These are phyloP conservation scores for Luvunga scandens DNA, from an alignment of 345 rosid genomes.

Conservation along the genomic window DNA sequence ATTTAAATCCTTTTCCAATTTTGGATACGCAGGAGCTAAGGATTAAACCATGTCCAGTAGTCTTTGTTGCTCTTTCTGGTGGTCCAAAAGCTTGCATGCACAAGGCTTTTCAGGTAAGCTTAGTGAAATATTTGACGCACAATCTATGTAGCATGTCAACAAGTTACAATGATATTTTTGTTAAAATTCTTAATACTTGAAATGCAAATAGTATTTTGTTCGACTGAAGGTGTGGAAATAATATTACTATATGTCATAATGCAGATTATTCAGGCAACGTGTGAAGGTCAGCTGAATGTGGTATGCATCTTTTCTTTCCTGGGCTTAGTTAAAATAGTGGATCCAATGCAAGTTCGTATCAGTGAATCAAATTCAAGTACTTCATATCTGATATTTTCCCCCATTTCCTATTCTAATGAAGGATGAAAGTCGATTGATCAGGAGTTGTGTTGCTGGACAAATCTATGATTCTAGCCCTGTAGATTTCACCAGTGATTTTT, in stretches of 20 bases:
- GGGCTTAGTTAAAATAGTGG: neutral
- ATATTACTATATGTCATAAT: constrained; percentile 13
- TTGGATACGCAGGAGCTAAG: constrained; percentile 50
- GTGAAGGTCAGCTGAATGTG: constrained; percentile 59
- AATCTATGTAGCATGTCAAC: neutral
- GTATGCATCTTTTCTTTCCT: constrained; percentile 31
- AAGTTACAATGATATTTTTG: neutral
- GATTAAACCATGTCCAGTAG: constrained; percentile 65
- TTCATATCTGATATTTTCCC: constrained; percentile 2
- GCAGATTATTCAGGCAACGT: constrained; percentile 58
- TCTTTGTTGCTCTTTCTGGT: constrained; percentile 80
- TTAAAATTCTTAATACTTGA: neutral
- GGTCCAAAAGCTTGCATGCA: constrained; percentile 90
- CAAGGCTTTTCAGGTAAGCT: constrained; percentile 73
- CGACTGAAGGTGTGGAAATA: neutral
- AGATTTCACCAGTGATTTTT: constrained; percentile 83
- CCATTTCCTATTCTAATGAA: constrained; percentile 26
- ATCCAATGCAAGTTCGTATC: neutral
- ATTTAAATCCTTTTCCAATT: neutral
- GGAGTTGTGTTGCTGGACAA: constrained; percentile 78
- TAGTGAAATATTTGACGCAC: neutral
- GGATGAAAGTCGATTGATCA: constrained; percentile 69
- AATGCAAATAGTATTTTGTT: neutral
- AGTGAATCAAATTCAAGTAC: neutral
- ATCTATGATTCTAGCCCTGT: constrained; percentile 86